A percentile compares a stretch with the other conserved stretches of the same genome.
Evolutionary conservation across 345 rosid species (phyloP).

Genomic region (Toxicodendron radicans): DNA sequence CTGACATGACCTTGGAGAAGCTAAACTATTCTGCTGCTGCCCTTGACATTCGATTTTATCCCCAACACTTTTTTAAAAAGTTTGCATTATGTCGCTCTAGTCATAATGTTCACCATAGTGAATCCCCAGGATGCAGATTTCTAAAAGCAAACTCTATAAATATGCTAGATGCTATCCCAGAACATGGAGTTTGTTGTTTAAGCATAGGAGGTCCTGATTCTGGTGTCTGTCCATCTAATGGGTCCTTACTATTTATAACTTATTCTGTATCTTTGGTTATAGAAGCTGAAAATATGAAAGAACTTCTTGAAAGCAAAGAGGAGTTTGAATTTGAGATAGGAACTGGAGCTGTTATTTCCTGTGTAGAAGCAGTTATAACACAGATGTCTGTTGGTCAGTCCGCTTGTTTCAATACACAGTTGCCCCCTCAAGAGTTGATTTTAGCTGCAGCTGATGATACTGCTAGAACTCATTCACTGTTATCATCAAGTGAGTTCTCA

Average conservation of each 20-base stretch:
- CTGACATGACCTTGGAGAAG: constrained; percentile 42
- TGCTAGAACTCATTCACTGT: constrained; percentile 34
- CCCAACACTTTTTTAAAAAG: constrained; percentile 42
- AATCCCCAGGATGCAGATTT: constrained; percentile 29
- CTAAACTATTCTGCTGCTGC: constrained; percentile 37
- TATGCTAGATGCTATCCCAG: constrained; percentile 22
- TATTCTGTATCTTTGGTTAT: constrained; percentile 62
- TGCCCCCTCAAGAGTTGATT: constrained; percentile 50
- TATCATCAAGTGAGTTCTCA: constrained; percentile 55
- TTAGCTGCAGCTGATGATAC: constrained; percentile 65
- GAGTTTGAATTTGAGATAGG: constrained; percentile 96
- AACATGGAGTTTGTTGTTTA: constrained; percentile 31
- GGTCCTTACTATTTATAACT: constrained; percentile 53
- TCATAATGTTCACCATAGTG: constrained; percentile 19
- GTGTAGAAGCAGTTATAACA: constrained; percentile 59
- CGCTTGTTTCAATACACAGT: constrained; percentile 46
- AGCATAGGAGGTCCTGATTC: constrained; percentile 62
- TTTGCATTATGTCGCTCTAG: constrained; percentile 34
- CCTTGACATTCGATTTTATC: constrained; percentile 38
- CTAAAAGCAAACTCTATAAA: constrained; percentile 23
- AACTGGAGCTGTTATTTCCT: constrained; percentile 60
- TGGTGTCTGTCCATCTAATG: constrained; percentile 55
- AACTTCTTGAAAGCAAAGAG: constrained; percentile 76
- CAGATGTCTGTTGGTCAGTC: constrained; percentile 89
- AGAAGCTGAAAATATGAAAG: constrained; percentile 43